Percentiles rank a stretch among this genome's conserved stretches.
Evolutionary conservation across 345 rosid species (phyloP).

Genomic region (Sapria himalayana): DNA sequence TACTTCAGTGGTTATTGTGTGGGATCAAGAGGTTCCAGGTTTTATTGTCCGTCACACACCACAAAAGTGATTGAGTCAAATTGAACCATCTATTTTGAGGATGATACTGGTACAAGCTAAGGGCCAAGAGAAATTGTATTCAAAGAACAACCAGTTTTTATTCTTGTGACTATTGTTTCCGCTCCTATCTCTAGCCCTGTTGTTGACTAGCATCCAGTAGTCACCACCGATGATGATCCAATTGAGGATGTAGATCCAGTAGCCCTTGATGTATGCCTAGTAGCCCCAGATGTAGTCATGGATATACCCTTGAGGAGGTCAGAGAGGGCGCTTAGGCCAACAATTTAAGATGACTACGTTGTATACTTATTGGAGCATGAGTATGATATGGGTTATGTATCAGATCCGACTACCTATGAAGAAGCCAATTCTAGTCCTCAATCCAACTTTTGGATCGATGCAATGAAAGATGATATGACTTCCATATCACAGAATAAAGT

Average conservation of each 20-base stretch:
- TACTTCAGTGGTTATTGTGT: background rate
- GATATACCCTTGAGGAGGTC: background rate
- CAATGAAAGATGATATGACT: background rate
- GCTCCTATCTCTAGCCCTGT: background rate
- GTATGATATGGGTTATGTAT: background rate
- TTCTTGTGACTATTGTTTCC: background rate
- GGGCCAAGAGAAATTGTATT: too few species aligned
- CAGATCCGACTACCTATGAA: background rate
- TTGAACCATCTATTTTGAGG: too few species aligned
- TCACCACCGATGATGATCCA: background rate
- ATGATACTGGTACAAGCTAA: too few species aligned
- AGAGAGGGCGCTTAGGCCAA: background rate
- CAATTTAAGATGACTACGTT: background rate
- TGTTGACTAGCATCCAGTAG: background rate
- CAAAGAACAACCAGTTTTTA: background rate
- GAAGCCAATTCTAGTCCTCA: too few species aligned
- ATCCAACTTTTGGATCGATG: background rate
- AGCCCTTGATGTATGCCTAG: background rate
- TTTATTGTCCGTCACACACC: too few species aligned
- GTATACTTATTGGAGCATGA: background rate
- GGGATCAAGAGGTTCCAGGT: background rate
- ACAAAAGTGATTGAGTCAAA: too few species aligned
- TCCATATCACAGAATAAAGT: background rate
- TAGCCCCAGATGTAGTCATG: too few species aligned
- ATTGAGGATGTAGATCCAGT: background rate